Evolutionary conservation across 208 protist species (phyloP).

Genomic region (Leishmania tropica): DNA sequence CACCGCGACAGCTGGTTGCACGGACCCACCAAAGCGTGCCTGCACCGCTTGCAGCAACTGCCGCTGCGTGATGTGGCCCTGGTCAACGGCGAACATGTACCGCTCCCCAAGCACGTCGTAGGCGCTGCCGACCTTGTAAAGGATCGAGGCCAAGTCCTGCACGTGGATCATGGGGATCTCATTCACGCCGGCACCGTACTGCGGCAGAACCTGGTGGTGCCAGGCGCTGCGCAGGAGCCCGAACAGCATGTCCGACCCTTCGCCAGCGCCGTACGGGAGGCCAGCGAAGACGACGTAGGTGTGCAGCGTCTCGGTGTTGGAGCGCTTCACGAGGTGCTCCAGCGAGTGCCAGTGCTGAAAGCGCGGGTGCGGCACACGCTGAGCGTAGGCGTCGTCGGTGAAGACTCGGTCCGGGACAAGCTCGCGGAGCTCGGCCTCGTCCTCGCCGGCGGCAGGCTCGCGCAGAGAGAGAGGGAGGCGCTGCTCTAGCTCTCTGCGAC

Average conservation of each 20-base stretch:
- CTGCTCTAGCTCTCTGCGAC: constrained; percentile 16
- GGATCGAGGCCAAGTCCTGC: constrained; percentile 81
- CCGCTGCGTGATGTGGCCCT: constrained; percentile 76
- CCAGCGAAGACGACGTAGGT: constrained; percentile 92
- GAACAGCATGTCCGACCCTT: constrained; percentile 60
- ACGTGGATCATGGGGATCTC: constrained; percentile 94
- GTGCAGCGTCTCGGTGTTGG: constrained; percentile 89
- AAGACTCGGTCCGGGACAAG: constrained; percentile 69
- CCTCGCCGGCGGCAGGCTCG: constrained; percentile 32
- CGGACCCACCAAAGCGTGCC: constrained; percentile 56
- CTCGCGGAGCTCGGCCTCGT: constrained; percentile 53
- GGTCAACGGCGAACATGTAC: constrained; percentile 93
- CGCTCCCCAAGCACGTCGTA: constrained; percentile 83
- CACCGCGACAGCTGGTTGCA: constrained; percentile 27
- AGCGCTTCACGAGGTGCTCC: constrained; percentile 89
- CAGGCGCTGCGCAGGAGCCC: constrained; percentile 78
- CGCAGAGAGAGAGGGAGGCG: constrained; percentile 29
- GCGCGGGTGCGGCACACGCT: constrained; percentile 82
- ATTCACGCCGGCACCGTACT: constrained; percentile 86
- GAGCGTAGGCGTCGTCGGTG: constrained; percentile 86
- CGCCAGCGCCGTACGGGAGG: constrained; percentile 89
- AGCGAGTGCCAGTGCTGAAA: constrained; percentile 86
- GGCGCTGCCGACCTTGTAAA: constrained; percentile 69
- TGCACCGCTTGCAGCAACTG: constrained; percentile 75
- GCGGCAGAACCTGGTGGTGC: constrained; percentile 65